These are phyloP conservation scores for Proliferodiscus dingleyae DNA, from an alignment of 2,329 filamentous ascomycete genomes.

Conservation along the genomic window DNA sequence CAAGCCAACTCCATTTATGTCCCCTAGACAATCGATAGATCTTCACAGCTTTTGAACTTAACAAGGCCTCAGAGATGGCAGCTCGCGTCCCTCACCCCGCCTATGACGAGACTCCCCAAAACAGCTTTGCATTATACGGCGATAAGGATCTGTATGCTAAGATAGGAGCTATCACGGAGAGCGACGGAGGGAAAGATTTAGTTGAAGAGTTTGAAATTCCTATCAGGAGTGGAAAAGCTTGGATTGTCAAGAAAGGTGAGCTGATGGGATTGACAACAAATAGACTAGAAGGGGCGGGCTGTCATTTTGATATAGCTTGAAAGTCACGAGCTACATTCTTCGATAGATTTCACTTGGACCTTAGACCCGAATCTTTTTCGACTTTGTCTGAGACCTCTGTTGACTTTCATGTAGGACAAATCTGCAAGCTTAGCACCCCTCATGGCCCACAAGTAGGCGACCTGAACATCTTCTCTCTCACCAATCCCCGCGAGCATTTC, in stretches of 20 bases:
- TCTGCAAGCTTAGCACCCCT: conserved; percentile 71
- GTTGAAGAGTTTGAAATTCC: conserved; percentile 57
- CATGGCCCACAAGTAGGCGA: conserved; percentile 77
- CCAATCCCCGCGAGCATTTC: conserved; percentile 75
- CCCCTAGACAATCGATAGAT: too few relatives aligned
- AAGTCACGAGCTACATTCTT: background rate
- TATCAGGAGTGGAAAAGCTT: conserved; percentile 69
- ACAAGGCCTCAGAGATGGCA: background rate
- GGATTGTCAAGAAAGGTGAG: conserved; percentile 52
- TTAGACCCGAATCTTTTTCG: background rate
- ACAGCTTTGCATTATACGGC: conserved; percentile 19
- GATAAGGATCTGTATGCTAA: conserved; percentile 23
- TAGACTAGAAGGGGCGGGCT: too few relatives aligned
- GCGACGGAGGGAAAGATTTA: conserved; percentile 20
- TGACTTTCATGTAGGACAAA: conserved; percentile 43
- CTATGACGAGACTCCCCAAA: conserved; percentile 6
- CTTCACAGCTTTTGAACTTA: too few relatives aligned
- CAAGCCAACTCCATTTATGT: too few relatives aligned
- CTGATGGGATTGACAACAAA: background rate
- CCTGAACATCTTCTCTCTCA: conserved; percentile 73
- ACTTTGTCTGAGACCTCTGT: too few relatives aligned
- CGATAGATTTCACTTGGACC: background rate
- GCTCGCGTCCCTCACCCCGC: conserved; percentile 14
- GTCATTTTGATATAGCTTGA: too few relatives aligned
- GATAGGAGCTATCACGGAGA: conserved; percentile 14